Base-by-base conservation (phyloP, 352 stramenopile genomes). In the Poterioochromonas sp. region DNA sequence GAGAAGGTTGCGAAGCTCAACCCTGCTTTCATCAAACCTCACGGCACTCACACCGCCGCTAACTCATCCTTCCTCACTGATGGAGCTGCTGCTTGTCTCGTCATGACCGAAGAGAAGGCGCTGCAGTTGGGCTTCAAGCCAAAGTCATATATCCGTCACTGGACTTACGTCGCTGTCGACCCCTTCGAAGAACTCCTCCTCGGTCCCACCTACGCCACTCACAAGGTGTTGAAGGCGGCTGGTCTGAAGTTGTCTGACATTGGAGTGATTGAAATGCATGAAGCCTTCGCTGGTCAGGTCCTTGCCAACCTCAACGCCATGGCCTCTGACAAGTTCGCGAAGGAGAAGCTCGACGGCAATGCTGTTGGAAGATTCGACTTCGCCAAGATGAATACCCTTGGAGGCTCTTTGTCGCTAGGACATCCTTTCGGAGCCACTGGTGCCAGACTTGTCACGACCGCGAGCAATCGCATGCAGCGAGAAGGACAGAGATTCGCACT, bases 221-320 rank as follows among this genome's bases (percentile, higher is more conserved):
- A 84, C 78, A 91, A 91, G 77, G 91, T 95, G 82, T 94, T 97
- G 74, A 89, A 98, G 86, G 88, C 93, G 74, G 94, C 91, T 65
- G 90, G 80, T 63, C 77, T 83, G 12, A 83, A 71, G 3, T 74
- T 82, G 65, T 58, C 32, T 0, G 94, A 99, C 82, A 97, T 98
- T 83, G 94, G 97, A 83, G 94, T 97, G 73, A 98, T 97, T 80
- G 95, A 99, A 88, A 97, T 99, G 82, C 95, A 99, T 83, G 95
- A 99, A 82, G 95, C 95, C 18, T 99, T 99, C 86, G 95, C 95
- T 37, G 95, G 95, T 40, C 95, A 98, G 85, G 82, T 99, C 80
- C 87, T 99, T 11, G 90, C 92, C 63, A 99, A 99, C 85, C 83
- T 99, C 79, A 93, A 91, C 62, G 95, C 94, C 12, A 88, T 99